Evolutionary conservation across 2,329 filamentous ascomycete species (phyloP).

Genomic region (Exophiala sideris): DNA sequence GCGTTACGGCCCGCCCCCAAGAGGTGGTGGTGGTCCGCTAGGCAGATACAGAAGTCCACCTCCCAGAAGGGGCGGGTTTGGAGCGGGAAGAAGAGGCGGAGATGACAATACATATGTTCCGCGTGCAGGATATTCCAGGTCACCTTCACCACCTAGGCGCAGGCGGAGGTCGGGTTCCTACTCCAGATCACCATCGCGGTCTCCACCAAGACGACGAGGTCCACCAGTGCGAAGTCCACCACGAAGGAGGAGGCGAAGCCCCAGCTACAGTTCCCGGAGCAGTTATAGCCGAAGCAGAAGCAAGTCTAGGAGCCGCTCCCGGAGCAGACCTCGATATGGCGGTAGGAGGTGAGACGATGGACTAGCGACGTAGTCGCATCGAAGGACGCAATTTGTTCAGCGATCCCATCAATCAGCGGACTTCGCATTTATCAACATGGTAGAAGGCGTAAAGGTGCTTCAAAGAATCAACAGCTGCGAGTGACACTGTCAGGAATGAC

Average conservation of each 20-base stretch:
- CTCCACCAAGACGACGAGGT: conserved; percentile 39
- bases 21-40: conserved; percentile 22
- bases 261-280: conserved; percentile 62
- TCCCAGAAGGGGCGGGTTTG: conserved; percentile 37
- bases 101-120: conserved; percentile 57
- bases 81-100: conserved; percentile 32
- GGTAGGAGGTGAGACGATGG: conserved; percentile 25
- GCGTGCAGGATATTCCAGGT: conserved; percentile 45
- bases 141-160: conserved; percentile 37
- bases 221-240: conserved; percentile 36
- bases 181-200: conserved; percentile 40
- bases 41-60: conserved; percentile 34
- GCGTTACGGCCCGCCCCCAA: conserved; percentile 31
- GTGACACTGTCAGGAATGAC: not conserved
- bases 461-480: not conserved
- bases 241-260: conserved; percentile 52
- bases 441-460: not conserved
- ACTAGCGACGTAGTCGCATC: too few relatives aligned
- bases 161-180: conserved; percentile 37
- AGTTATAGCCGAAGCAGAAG: conserved; percentile 51
- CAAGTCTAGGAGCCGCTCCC: conserved; percentile 50
- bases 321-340: conserved; percentile 45
- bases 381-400: too few relatives aligned
- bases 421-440: not conserved
- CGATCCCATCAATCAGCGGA: not conserved